phyloP scores from a whole-genome alignment of 768 basidiomycete genomes.

The Naematelia aurantialba region DNA sequence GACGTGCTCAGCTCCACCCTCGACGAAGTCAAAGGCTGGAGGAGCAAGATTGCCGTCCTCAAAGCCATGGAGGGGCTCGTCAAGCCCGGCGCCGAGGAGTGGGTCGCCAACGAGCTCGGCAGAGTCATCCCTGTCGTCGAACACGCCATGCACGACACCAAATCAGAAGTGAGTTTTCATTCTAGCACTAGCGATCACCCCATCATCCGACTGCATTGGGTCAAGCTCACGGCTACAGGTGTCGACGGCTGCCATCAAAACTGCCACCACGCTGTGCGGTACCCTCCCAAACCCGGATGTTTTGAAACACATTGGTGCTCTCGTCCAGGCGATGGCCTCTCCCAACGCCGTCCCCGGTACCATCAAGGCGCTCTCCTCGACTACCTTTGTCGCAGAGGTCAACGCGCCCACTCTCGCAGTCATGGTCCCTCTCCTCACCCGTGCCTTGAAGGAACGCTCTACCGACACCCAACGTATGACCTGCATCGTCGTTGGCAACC shows the following conservation, averaged over 20 bases:
- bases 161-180: slow-evolving; percentile 76
- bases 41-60: slow-evolving; percentile 85
- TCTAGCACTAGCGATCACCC: too few relatives aligned
- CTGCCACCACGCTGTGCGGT: slow-evolving; percentile 79
- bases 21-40: slow-evolving; percentile 79
- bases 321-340: slow-evolving; percentile 84
- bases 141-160: slow-evolving; percentile 92
- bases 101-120: slow-evolving; percentile 80
- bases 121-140: slow-evolving; percentile 80
- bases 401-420: slow-evolving; percentile 94
- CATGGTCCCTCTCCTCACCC: slow-evolving; percentile 81
- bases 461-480: slow-evolving; percentile 94
- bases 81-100: slow-evolving; percentile 54
- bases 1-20: slow-evolving; percentile 60
- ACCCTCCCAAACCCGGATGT: slow-evolving; percentile 93
- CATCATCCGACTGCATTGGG: too few relatives aligned
- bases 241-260: slow-evolving; percentile 77
- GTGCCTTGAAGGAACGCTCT: slow-evolving; percentile 89
- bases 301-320: slow-evolving; percentile 75
- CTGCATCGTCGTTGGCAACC: slow-evolving; percentile 89
- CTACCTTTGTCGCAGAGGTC: slow-evolving; percentile 95
- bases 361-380: slow-evolving; percentile 90
- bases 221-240: slow-evolving; percentile 60
- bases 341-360: slow-evolving; percentile 80
- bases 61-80: slow-evolving; percentile 78